A percentile compares a stretch with the other conserved stretches of the same genome.
Evolutionary conservation across 164 flowering plant species (phyloP).

Genomic region (Magnolia changhungtana): DNA sequence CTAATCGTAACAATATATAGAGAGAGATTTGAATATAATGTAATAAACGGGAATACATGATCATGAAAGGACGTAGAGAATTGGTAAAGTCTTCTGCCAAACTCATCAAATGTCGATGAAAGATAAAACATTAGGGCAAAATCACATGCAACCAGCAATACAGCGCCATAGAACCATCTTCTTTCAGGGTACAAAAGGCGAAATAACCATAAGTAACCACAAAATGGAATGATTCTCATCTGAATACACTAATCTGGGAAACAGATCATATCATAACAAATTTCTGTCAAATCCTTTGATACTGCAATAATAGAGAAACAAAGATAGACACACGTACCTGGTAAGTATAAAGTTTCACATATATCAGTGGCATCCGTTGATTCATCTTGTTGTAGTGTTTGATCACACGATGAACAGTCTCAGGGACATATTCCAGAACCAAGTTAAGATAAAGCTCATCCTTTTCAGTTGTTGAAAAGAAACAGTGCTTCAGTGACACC

Average conservation of each 20-base stretch:
- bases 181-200: background rate
- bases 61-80: background rate
- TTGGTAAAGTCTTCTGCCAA: background rate
- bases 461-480: conserved; percentile 66
- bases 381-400: conserved; percentile 56
- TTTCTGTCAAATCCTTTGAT: background rate
- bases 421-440: conserved; percentile 66
- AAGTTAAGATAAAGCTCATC: conserved; percentile 59
- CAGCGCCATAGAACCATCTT: background rate
- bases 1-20: background rate
- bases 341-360: conserved; percentile 51
- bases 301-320: background rate
- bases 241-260: too few relatives aligned
- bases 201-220: background rate
- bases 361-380: conserved; percentile 58
- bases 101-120: background rate
- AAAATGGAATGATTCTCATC: too few relatives aligned
- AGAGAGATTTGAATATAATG: background rate
- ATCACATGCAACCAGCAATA: background rate
- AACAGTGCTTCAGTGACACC: conserved; percentile 56
- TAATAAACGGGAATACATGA: too few relatives aligned
- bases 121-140: background rate
- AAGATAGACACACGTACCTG: conserved; percentile 31
- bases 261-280: too few relatives aligned
- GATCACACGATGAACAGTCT: conserved; percentile 60